Evolutionary conservation across 2,329 filamentous ascomycete species (phyloP).

Genomic region (Claviceps pazoutovae): DNA sequence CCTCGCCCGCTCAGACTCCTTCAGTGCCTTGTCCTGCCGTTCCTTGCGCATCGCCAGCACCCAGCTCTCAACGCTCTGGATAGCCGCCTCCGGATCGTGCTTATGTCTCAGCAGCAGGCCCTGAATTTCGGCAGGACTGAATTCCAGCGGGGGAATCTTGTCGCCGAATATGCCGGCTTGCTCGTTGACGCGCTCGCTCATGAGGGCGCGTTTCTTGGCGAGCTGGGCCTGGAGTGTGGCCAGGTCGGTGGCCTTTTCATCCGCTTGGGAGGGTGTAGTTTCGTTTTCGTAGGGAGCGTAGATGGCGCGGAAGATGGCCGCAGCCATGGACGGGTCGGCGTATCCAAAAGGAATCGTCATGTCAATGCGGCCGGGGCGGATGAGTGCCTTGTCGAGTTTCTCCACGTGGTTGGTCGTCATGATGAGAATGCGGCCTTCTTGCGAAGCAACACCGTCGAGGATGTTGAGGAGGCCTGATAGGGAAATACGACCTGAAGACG

Average conservation of each 20-base stretch:
- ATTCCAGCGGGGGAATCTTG: conserved; percentile 38
- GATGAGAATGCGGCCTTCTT: conserved; percentile 48
- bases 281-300: conserved; percentile 36
- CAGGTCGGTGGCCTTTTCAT: conserved; percentile 13
- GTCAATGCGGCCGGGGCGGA: conserved; percentile 48
- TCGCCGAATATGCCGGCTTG: conserved; percentile 35
- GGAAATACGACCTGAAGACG: conserved; percentile 34
- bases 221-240: conserved; percentile 16
- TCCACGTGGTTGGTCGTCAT: conserved; percentile 54
- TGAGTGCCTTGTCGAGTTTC: conserved; percentile 46
- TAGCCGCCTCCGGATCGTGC: conserved; percentile 32
- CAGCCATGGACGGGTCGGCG: conserved; percentile 37
- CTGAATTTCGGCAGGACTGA: conserved; percentile 48
- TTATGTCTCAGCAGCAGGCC: conserved; percentile 44
- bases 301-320: conserved; percentile 43
- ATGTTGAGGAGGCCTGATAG: conserved; percentile 69
- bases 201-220: conserved; percentile 19
- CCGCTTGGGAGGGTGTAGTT: conserved; percentile 4
- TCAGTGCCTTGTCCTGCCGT: conserved; percentile 28
- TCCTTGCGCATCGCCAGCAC: conserved; percentile 34
- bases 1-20: conserved; percentile 12
- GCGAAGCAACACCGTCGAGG: conserved; percentile 57
- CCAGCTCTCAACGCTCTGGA: conserved; percentile 34
- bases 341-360: conserved; percentile 43
- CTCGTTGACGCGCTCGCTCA: conserved; percentile 25